Percentiles rank a stretch among this genome's conserved stretches.
These are phyloP conservation scores for Coelastrella sp. DNA, from an alignment of 139 green algal species.

Conservation along the genomic window DNA sequence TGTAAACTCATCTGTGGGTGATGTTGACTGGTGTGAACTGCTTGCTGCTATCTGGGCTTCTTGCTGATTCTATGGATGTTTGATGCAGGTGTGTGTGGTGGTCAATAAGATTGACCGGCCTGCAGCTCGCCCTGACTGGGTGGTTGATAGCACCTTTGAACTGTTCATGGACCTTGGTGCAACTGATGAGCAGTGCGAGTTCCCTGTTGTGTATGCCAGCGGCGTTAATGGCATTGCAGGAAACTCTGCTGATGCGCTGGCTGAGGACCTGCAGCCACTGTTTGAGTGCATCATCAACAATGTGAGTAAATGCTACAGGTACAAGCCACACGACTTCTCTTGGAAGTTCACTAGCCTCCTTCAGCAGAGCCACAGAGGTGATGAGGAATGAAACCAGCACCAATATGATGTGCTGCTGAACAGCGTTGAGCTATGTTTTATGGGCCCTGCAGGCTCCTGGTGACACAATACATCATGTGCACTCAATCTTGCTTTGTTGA, in stretches of 20 bases:
- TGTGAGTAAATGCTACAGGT: slow-evolving; percentile 49
- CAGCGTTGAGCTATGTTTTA: too few species aligned
- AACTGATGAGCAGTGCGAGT: slow-evolving; percentile 96
- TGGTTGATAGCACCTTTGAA: slow-evolving; percentile 95
- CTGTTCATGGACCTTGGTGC: slow-evolving; percentile 97
- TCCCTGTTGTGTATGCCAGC: slow-evolving; percentile 94
- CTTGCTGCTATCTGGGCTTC: too few species aligned
- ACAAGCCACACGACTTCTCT: too few species aligned
- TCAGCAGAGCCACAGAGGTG: too few species aligned
- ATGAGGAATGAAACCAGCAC: too few species aligned
- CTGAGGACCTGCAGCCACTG: slow-evolving; percentile 90
- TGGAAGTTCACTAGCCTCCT: too few species aligned
- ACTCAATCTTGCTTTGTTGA: neutral
- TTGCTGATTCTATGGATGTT: too few species aligned
- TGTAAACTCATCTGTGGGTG: too few species aligned
- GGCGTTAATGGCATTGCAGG: slow-evolving; percentile 90
- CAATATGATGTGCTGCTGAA: too few species aligned
- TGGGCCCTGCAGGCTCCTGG: too few species aligned
- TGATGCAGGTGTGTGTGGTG: slow-evolving; percentile 94
- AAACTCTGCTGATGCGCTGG: slow-evolving; percentile 65
- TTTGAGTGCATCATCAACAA: slow-evolving; percentile 94
- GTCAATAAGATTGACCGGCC: slow-evolving; percentile 99
- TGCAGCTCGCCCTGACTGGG: slow-evolving; percentile 81
- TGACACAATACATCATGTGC: neutral
- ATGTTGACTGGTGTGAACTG: too few species aligned